phyloP scores from a whole-genome alignment of 192 early-diverging fungal genomes.

The Rhizophagus sp. region DNA sequence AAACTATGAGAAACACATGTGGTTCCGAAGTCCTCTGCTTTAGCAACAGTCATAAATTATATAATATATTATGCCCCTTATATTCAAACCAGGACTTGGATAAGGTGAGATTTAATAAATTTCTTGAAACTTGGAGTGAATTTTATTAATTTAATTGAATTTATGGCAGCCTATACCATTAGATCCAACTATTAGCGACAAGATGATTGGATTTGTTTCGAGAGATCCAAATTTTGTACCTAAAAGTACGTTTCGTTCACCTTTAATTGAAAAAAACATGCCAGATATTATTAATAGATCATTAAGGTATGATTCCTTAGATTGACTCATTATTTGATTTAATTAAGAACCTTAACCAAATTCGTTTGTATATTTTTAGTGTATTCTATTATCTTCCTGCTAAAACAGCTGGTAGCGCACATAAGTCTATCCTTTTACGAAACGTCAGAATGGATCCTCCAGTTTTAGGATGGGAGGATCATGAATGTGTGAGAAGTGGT shows the following conservation, averaged over 20 bases:
- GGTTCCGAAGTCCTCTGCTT: constrained; percentile 63
- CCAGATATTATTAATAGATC: constrained; percentile 62
- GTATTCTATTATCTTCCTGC: constrained; percentile 37
- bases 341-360: not conserved
- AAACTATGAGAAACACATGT: constrained; percentile 70
- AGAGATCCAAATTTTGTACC: constrained; percentile 59
- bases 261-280: constrained; percentile 45
- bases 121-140: constrained; percentile 32
- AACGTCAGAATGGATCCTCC: constrained; percentile 30
- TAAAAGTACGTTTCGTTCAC: constrained; percentile 52
- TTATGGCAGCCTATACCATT: constrained; percentile 38
- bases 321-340: not conserved
- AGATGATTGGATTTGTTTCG: constrained; percentile 57
- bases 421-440: constrained; percentile 35
- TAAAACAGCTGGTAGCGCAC: constrained; percentile 18
- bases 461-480: constrained; percentile 35
- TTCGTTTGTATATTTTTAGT: constrained; percentile 25
- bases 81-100: constrained; percentile 51
- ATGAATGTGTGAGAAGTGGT: constrained; percentile 37
- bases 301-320: constrained; percentile 35
- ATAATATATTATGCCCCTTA: constrained; percentile 52
- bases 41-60: constrained; percentile 60
- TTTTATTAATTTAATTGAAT: constrained; percentile 10
- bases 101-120: constrained; percentile 26
- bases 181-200: constrained; percentile 49